Evolutionary conservation across 495 filamentous ascomycete genomes (phyloP).

Genomic region (Neurospora sp.): DNA sequence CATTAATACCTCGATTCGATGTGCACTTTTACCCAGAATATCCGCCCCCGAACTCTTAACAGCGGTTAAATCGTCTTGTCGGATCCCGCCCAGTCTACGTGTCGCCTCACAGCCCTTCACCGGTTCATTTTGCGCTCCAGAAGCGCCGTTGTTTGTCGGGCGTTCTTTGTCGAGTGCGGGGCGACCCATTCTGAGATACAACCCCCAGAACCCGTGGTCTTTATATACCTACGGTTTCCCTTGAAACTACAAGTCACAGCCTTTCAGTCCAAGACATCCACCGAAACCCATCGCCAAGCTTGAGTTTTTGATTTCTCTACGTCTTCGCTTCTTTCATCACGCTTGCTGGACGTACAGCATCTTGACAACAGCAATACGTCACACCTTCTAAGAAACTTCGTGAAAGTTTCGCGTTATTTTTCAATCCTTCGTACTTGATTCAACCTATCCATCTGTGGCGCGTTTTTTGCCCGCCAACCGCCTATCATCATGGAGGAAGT

Average conservation of each 20-base stretch:
- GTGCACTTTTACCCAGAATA: not conserved
- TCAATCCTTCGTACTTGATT: not conserved
- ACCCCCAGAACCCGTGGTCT: not conserved
- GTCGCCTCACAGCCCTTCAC: not conserved
- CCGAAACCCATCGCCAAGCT: not conserved
- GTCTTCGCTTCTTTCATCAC: not conserved
- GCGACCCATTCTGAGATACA: not conserved
- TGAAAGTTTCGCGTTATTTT: not conserved
- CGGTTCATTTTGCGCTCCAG: not conserved
- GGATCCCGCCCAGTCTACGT: not conserved
- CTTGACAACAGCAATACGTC: not conserved
- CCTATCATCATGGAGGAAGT: slow-evolving; percentile 17
- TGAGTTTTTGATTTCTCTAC: not conserved
- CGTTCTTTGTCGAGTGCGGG: not conserved
- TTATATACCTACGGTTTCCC: not conserved
- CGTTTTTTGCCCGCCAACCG: not conserved
- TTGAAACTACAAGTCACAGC: not conserved
- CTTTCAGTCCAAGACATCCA: not conserved
- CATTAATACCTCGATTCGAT: not conserved
- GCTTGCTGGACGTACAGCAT: not conserved
- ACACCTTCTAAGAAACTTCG: not conserved
- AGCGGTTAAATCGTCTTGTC: not conserved
- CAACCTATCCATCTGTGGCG: not conserved
- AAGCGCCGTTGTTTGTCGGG: not conserved
- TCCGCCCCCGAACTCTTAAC: not conserved